Evolutionary conservation across 1,284 basidiomycete species (phyloP), one percentile per base, ranked within the genome.

Genomic region (Apiotrichum brassicae): DNA sequence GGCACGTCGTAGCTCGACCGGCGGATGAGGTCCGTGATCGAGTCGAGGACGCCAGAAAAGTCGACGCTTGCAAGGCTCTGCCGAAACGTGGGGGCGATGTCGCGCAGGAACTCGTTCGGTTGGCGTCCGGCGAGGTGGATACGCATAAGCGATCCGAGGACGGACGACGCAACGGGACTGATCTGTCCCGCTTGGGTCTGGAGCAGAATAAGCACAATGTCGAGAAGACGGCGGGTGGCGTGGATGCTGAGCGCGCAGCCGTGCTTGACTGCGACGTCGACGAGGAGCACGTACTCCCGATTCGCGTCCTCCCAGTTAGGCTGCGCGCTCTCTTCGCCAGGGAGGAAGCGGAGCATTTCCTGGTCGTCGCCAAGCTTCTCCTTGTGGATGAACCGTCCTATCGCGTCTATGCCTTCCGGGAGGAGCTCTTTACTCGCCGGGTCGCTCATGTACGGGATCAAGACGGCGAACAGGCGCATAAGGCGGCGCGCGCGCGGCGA

Each of bases 401-500:
- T 68, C 2, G 85, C 85, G 38, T 80, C 78, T 19, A 87, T 78
- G 1, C 84, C 85, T 32, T 86, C 84, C 32, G 76, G 74, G 11
- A 88, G 73, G 3, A 86, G 77, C 2, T 70, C 66, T 20, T 80
- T 75, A 16, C 82, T 76, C 8, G 24, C 24, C 8, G 35, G 16
- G 37, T 49, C 47, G 2, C 16, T 43, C 20, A 87, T 72, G 50
- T 78, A 66, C 1, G 83, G 82, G 0, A 80, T 71, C 28, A 86
- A 70, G 34, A 76, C 75, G 4, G 81, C 77, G 26, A 89, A 75
- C 16, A 86, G 74, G 4, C 76, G 76, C 25, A 88, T 70, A 68
- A 88, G 86, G 48, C 81, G 77, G 59, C 85, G 78, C 1, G 84
- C 82, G 20, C 85, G 80, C 20, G 77, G 67, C 38, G 82, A 81